Percentiles rank a stretch among this genome's conserved stretches.
These are phyloP conservation scores for Leavenworthia alabamica DNA, from an alignment of 345 rosid genomes.

Conservation along the genomic window DNA sequence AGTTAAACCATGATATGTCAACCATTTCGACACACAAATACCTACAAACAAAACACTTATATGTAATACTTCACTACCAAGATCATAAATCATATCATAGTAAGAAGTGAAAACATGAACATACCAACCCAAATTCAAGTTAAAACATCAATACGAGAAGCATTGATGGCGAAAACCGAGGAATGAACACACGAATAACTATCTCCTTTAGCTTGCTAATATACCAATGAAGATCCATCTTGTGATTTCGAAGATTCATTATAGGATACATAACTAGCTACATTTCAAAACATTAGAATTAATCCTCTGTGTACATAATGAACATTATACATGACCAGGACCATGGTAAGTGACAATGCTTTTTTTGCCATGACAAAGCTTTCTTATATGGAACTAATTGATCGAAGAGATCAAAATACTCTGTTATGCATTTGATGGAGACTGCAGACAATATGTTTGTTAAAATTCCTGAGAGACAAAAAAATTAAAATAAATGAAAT, in stretches of 20 bases:
- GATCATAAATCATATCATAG: neutral
- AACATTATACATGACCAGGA: conserved; percentile 63
- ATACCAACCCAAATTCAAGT: conserved; percentile 89
- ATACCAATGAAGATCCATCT: conserved; percentile 95
- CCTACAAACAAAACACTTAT: conserved; percentile 34
- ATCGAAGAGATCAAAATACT: conserved; percentile 47
- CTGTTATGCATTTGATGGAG: neutral
- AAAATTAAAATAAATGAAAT: neutral
- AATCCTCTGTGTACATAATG: too few relatives aligned
- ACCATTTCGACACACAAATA: conserved; percentile 64
- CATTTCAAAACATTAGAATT: conserved; percentile 4
- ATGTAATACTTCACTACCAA: neutral
- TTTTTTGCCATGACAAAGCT: conserved; percentile 79
- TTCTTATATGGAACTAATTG: conserved; percentile 50
- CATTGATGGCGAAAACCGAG: conserved; percentile 55
- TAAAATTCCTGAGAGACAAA: conserved; percentile 28
- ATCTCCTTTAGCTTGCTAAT: conserved; percentile 79
- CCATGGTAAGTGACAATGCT: conserved; percentile 69
- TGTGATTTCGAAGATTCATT: conserved; percentile 72
- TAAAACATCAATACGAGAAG: conserved; percentile 63
- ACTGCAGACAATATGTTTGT: conserved; percentile 18
- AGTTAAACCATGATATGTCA: conserved; percentile 73
- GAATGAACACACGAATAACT: conserved; percentile 62
- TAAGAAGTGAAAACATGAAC: neutral
- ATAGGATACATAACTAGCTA: conserved; percentile 85